These are phyloP conservation scores for Solanum peruvianum DNA, from an alignment of 257 asterid genomes.

Conservation along the genomic window DNA sequence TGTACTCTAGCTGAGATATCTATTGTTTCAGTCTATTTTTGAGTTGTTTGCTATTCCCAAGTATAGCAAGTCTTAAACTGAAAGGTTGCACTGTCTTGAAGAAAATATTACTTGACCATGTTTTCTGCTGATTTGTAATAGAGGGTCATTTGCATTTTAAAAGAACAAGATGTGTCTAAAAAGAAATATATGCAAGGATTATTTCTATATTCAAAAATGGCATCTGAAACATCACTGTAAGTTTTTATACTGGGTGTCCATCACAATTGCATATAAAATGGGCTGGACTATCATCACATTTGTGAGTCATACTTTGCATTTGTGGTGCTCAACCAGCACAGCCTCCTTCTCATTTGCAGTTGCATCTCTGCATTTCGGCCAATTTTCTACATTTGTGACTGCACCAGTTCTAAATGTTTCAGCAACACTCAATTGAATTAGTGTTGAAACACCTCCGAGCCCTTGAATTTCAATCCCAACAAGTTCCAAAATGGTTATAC, in stretches of 20 bases:
- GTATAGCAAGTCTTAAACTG: neutral
- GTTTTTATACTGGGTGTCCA: neutral
- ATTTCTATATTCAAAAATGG: neutral
- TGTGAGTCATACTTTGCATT: neutral
- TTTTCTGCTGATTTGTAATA: neutral
- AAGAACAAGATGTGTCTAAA: neutral
- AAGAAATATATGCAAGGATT: neutral
- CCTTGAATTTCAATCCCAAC: neutral
- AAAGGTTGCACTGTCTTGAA: neutral
- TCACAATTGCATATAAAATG: neutral
- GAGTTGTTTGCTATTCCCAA: neutral
- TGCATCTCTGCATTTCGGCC: neutral
- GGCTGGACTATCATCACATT: neutral
- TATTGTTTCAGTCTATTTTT: neutral
- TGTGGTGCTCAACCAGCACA: neutral
- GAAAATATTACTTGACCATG: neutral
- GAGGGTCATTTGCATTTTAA: neutral
- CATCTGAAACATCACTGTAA: neutral
- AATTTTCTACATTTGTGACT: neutral
- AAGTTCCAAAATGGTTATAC: neutral
- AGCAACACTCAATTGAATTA: neutral
- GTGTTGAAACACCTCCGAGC: neutral
- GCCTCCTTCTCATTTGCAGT: neutral
- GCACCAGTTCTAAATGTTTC: neutral
- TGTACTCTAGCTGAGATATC: neutral